Percentiles rank a stretch among this genome's conserved stretches.
Conservation (phyloP, 1,284 basidiomycete species). For the Macrocystidia cucumis region DNA sequence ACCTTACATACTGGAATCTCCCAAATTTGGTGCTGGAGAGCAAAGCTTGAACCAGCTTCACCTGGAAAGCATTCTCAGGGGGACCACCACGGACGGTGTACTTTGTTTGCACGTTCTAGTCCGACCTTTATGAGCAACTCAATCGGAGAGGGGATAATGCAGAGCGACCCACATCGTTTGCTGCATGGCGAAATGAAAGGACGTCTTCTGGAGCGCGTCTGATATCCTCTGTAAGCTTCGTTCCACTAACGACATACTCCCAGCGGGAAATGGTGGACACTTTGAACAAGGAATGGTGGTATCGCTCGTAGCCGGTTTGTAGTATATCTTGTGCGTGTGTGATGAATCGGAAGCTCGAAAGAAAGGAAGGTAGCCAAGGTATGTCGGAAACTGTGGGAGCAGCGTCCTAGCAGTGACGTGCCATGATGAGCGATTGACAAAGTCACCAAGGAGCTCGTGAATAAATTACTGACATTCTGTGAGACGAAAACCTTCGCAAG, state of each 20-base stretch:
- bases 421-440: no score
- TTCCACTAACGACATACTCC: conserved; percentile 23
- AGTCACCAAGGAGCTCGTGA: no score
- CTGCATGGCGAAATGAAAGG: conserved; percentile 21
- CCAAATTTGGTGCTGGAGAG: conserved; percentile 12
- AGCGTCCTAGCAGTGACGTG: no score
- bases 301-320: conserved; percentile 6
- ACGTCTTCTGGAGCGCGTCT: conserved; percentile 23
- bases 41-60: conserved; percentile 13
- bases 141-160: background rate
- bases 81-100: conserved; percentile 14
- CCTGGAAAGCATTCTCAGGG: conserved; percentile 14
- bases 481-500: no score
- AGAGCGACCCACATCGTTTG: conserved; percentile 18
- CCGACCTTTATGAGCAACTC: background rate
- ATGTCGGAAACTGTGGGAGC: no score
- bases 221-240: conserved; percentile 25
- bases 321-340: conserved; percentile 2
- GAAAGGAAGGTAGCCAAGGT: no score
- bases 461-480: no score
- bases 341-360: conserved; percentile 5
- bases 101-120: conserved; percentile 12
- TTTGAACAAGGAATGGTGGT: conserved; percentile 17
- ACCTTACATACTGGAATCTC: conserved; percentile 6
- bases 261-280: conserved; percentile 21